Base-by-base conservation (phyloP, 2,329 filamentous ascomycete genomes). In the Trichoderma sp. region DNA sequence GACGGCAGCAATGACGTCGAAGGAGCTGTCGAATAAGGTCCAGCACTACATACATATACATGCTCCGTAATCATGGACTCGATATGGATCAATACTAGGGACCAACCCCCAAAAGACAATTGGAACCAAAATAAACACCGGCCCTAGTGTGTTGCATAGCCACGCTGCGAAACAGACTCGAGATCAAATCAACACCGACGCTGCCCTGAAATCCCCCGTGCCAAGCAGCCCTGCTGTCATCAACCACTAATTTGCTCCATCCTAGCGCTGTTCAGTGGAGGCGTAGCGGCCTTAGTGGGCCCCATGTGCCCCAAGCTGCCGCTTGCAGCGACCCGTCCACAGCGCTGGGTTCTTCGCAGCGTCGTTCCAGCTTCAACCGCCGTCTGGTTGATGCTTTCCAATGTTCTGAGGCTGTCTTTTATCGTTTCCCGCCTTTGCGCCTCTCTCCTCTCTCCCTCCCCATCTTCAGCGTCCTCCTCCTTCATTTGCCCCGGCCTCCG, bases 151-250 rank as follows among this genome's bases (percentile, higher is more conserved):
- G n/a, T 48, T 48, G 56, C 37, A 59, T 59, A 45, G 56, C 35
- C 56, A 19, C 35, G 6, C 25, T 42, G 54, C 35, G 56, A 60
- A 60, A 60, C 57, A 60, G 27, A 45, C 27, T 19, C 48, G 37
- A 34, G 32, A 45, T 45, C 37, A 27, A 52, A 29, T n/a, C n/a
- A n/a, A n/a, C n/a, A n/a, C n/a, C n/a, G n/a, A n/a, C n/a, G n/a
- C n/a, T n/a, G n/a, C n/a, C n/a, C n/a, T n/a, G n/a, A n/a, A 35
- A 35, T 27, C 37, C 19, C 35, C 56, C 35, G 29, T 48, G 39
- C 57, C 39, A 60, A 48, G 57, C 57, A 60, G 53, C 53, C 54
- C 42, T 52, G 59, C 45, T 39, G 32, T 53, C 59, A 63, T 53
- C 59, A 15, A 39, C 54, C 54, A 58, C 61, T 34, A 32, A 57